Conservation (phyloP, 1,284 basidiomycete genomes). For the Pholiota adiposa region DNA sequence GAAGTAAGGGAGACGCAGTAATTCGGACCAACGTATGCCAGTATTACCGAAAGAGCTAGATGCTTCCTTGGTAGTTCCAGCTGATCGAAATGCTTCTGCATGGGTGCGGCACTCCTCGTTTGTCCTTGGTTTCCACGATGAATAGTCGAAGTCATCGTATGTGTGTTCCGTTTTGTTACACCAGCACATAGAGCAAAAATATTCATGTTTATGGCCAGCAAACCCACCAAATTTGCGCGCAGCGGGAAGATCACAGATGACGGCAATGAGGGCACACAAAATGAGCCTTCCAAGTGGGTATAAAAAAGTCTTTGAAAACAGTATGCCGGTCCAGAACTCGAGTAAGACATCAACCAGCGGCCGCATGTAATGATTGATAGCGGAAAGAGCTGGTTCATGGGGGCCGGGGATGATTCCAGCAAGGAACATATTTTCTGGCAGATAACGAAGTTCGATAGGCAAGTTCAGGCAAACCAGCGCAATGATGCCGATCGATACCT, state of each 20-base stretch:
- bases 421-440: slow-evolving; percentile 3
- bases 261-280: background rate
- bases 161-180: background rate
- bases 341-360: background rate
- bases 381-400: background rate
- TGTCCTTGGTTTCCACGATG: slow-evolving; percentile 17
- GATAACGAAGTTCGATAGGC: slow-evolving; percentile 1
- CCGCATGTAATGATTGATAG: background rate
- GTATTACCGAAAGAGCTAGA: slow-evolving; percentile 16
- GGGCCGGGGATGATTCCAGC: slow-evolving; percentile 5
- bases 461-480: background rate
- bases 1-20: slow-evolving; percentile 43
- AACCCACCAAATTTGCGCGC: slow-evolving; percentile 4
- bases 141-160: background rate
- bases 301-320: background rate
- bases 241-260: background rate
- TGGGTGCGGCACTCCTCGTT: slow-evolving; percentile 2
- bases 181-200: slow-evolving; percentile 2
- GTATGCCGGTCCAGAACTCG: background rate
- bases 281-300: slow-evolving; percentile 1
- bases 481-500: background rate
- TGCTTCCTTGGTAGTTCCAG: background rate
- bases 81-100: background rate
- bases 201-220: background rate
- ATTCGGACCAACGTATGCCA: slow-evolving; percentile 39